Base-by-base conservation (phyloP, 2,329 filamentous ascomycete genomes). In the Fusarium continuum region DNA sequence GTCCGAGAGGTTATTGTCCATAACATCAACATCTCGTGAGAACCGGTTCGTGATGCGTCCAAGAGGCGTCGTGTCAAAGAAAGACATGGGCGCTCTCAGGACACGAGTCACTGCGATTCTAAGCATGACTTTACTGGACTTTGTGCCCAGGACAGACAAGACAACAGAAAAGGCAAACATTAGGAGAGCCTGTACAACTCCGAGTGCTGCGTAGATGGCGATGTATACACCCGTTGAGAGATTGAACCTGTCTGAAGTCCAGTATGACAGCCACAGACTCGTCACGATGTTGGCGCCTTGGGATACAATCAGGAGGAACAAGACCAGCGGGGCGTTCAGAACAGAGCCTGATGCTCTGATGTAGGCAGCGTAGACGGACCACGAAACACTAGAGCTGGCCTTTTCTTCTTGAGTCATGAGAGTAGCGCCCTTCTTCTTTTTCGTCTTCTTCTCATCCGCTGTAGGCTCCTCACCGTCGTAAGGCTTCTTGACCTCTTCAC, bases 21-120 rank as follows among this genome's bases (percentile, higher is more conserved):
- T 96, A 53, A 95, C 92, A 72, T 97, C 92, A 34, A 98, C 91
- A 72, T 99, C 95, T 68, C 94, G 90, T 26, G 92, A 96, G 78
- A 98, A 98, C 14, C 95, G 91, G 75, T 98, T 98, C 19, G 93
- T 97, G 74, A 98, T 97, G 31, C 94, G 90, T 17, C 95, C 95
- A 2, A 98, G 84, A 0, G 95, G 95, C 1, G 95, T 98, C 0
- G 95, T 98, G 71, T 99, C 95, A 78, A 98, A 98, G 79, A 98
- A 98, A 5, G 91, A 90, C 92, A 89, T 88, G n/a, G 87, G 87
- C 4, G 87, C 87, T 22, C 87, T 82, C n/a, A 89, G 78, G 1
- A 95, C 92, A 14, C 91, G 85, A 8, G 83, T 87, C 70, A 98
- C 91, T 7, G 95, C 94, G 29, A 87, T 82, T 25, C 90, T 86